phyloP scores from a whole-genome alignment of 805 yeast genomes.

The Kockiozyma suomiensis region DNA sequence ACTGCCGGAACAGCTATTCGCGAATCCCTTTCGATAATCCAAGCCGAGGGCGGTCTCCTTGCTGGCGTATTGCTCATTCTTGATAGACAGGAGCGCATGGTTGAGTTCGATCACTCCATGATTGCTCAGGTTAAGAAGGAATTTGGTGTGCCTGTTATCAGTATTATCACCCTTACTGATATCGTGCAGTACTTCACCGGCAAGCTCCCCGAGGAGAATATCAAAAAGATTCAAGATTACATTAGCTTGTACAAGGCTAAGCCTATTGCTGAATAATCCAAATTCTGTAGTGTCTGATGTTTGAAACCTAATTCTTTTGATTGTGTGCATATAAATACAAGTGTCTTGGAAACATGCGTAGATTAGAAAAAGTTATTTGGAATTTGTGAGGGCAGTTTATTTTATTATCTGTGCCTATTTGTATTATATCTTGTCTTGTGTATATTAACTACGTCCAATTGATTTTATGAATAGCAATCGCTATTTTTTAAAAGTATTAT shows the following conservation, averaged over 20 bases:
- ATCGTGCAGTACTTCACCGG: constrained; percentile 54
- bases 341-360: no score
- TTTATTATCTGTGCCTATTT: no score
- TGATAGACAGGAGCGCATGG: constrained; percentile 89
- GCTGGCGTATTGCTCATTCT: constrained; percentile 88
- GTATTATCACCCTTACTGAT: constrained; percentile 76
- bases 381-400: no score
- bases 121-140: constrained; percentile 74
- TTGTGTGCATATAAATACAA: no score
- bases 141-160: constrained; percentile 78
- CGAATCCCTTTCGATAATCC: constrained; percentile 85
- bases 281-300: no score
- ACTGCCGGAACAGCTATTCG: constrained; percentile 98
- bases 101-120: constrained; percentile 70
- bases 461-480: no score
- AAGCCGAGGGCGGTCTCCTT: constrained; percentile 66
- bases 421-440: no score
- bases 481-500: no score
- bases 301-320: not conserved
- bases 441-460: no score
- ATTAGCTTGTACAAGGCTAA: constrained; percentile 18
- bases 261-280: constrained; percentile 22
- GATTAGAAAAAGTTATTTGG: no score
- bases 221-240: constrained; percentile 32
- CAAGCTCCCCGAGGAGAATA: constrained; percentile 24